Base-by-base conservation (phyloP, 1,284 basidiomycete species). In the Psilocybe mexicana region DNA sequence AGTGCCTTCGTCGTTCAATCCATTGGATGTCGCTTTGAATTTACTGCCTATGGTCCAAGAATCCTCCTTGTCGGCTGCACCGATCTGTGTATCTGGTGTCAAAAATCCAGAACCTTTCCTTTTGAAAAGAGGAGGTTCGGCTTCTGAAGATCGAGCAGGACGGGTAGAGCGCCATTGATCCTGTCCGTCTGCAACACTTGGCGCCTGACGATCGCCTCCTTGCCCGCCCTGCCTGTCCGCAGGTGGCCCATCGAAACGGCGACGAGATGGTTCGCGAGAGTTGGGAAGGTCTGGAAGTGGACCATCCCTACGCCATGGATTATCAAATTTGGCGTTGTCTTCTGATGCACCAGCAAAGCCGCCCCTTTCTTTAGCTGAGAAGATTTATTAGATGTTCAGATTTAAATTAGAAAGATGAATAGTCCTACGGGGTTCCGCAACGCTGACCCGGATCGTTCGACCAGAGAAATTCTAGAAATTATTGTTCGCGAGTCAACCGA, bases 351-450 rank as follows among this genome's bases (percentile, higher is more conserved):
- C 76, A 53, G 82, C 75, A 65, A 85, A 86, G 23, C 81, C 85
- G 38, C 76, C 57, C 24, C 84, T 83, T 69, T 91, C 90, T 71
- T 92, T 94, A 52, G 89, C 90, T 93, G 63, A 10, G 45, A 43
- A 44, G 23, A 25, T 25, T 45, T 4, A 33, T 55, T 36, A 55
- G 46, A 60, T 40, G 3, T 56, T 60, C 46, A 47, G 8, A 45
- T 28, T 57, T 54, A 58, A 33, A 36, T 23, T 35, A 33, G 35
- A 52, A 5, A 43, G 30, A 33, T 6, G 51, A 55, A 46, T 36
- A 40, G 1, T 84, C 90, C 80, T 72, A 93, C 94, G 92, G 62
- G 96, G 90, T 70, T 99, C 97, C 18, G 97, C 97, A 44, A 99
- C 96, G 72, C 91, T 94, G 60, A 98, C 87, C 57, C 96, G 86